phyloP scores from a whole-genome alignment of 148 eudicot species.

The Vaccinium corymbosum region DNA sequence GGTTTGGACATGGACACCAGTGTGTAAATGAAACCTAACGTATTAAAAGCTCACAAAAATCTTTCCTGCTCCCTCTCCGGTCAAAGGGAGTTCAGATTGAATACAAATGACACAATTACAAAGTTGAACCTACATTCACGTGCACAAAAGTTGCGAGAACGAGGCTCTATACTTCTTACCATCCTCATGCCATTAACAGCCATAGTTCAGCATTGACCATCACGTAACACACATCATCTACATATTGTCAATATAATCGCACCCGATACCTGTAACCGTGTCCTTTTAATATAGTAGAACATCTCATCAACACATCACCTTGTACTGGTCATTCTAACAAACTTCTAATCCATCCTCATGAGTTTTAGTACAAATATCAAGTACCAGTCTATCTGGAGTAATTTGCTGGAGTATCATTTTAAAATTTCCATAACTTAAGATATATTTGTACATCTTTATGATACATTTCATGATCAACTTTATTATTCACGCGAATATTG shows the following conservation, averaged over 20 bases:
- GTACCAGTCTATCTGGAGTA: background rate
- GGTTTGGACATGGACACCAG: background rate
- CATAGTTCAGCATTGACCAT: background rate
- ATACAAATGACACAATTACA: background rate
- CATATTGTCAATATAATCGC: background rate
- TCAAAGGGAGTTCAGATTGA: background rate
- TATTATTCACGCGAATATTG: too few relatives aligned
- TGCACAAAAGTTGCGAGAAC: too few relatives aligned
- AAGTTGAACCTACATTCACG: background rate
- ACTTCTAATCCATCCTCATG: slow-evolving; percentile 1
- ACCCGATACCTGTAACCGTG: background rate
- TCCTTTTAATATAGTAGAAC: background rate
- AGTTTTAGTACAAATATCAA: background rate
- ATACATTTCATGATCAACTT: too few relatives aligned
- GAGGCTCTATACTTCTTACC: background rate
- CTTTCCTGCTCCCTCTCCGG: background rate
- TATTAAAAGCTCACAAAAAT: background rate
- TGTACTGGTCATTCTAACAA: background rate
- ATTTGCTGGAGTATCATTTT: background rate
- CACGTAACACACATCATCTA: background rate
- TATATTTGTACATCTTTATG: too few relatives aligned
- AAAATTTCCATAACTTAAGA: too few relatives aligned
- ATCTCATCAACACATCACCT: background rate
- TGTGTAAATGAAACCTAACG: background rate
- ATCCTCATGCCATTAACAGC: background rate